Percentiles rank a stretch among this genome's conserved stretches.
phyloP scores from a whole-genome alignment of 148 eudicot genomes.

The Nyssa sinensis region DNA sequence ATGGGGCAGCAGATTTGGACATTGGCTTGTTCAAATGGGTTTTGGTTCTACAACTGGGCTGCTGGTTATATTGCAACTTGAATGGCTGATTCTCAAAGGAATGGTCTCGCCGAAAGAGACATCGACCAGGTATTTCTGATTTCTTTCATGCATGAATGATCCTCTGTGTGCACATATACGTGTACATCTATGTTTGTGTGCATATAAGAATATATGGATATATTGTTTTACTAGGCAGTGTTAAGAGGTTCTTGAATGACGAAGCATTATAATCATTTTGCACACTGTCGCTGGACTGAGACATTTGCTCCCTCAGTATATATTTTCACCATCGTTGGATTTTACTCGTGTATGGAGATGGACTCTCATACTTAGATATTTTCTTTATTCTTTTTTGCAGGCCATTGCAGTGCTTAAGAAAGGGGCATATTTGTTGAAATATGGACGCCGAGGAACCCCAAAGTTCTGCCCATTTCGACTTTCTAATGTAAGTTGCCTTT shows the following conservation, averaged over 20 bases:
- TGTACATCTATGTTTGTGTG: neutral
- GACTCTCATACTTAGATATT: no score
- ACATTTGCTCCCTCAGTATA: neutral
- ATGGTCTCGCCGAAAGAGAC: slow-evolving; percentile 62
- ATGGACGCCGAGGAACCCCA: slow-evolving; percentile 57
- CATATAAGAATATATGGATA: neutral
- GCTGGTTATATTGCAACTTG: slow-evolving; percentile 47
- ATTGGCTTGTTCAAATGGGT: slow-evolving; percentile 56
- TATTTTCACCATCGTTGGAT: neutral
- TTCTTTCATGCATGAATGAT: neutral
- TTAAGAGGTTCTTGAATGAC: neutral
- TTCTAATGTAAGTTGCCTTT: slow-evolving; percentile 38
- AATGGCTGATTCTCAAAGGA: slow-evolving; percentile 79
- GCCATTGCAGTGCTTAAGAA: slow-evolving; percentile 50
- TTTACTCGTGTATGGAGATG: no score
- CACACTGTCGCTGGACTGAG: neutral
- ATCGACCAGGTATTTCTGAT: slow-evolving; percentile 53
- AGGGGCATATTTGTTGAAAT: slow-evolving; percentile 53
- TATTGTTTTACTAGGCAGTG: neutral
- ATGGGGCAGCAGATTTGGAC: slow-evolving; percentile 33
- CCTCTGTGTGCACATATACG: no score
- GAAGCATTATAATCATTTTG: neutral
- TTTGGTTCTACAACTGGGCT: slow-evolving; percentile 32
- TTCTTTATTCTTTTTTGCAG: slow-evolving; percentile 21
- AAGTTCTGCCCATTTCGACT: slow-evolving; percentile 57